Percentiles rank a stretch among this genome's conserved stretches.
phyloP scores from a whole-genome alignment of 2,329 filamentous ascomycete genomes.

The Aspergillus neotritici region DNA sequence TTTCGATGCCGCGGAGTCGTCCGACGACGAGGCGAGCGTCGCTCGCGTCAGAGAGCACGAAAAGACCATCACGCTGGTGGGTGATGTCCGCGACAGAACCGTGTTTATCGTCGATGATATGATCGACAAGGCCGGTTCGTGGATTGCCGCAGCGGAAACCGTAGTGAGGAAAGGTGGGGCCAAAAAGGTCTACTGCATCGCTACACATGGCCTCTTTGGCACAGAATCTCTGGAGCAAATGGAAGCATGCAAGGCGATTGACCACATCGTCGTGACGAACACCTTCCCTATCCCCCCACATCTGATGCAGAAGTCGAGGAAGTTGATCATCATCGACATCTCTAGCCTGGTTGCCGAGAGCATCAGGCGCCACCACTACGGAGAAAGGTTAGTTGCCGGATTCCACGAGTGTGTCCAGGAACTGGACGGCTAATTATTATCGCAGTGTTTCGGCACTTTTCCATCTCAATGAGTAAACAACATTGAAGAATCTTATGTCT shows the following conservation, averaged over 20 bases:
- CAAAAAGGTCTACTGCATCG: conserved; percentile 94
- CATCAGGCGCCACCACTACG: conserved; percentile 93
- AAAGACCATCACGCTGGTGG: conserved; percentile 95
- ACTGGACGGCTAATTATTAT: conserved; percentile 15
- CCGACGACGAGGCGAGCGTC: conserved; percentile 67
- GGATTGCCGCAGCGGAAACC: conserved; percentile 95
- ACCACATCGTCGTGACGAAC: conserved; percentile 92
- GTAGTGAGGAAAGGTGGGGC: conserved; percentile 89
- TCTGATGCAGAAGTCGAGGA: conserved; percentile 64
- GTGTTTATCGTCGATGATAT: conserved; percentile 98
- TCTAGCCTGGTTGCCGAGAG: conserved; percentile 84
- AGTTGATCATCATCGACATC: conserved; percentile 84
- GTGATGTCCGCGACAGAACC: conserved; percentile 78
- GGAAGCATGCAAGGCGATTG: conserved; percentile 87
- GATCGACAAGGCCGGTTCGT: conserved; percentile 95
- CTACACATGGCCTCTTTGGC: conserved; percentile 91
- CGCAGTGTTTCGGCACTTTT: conserved; percentile 53
- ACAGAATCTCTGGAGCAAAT: conserved; percentile 84
- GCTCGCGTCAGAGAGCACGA: conserved; percentile 67
- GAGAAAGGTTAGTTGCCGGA: conserved; percentile 65
- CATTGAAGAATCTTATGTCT: neutral
- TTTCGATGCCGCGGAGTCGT: conserved; percentile 77
- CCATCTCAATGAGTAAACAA: conserved; percentile 51
- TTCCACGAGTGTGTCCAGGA: conserved; percentile 7
- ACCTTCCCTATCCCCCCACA: conserved; percentile 85